These are phyloP conservation scores for Maudiozyma barnettii DNA, from an alignment of 805 yeast species.

Conservation along the genomic window DNA sequence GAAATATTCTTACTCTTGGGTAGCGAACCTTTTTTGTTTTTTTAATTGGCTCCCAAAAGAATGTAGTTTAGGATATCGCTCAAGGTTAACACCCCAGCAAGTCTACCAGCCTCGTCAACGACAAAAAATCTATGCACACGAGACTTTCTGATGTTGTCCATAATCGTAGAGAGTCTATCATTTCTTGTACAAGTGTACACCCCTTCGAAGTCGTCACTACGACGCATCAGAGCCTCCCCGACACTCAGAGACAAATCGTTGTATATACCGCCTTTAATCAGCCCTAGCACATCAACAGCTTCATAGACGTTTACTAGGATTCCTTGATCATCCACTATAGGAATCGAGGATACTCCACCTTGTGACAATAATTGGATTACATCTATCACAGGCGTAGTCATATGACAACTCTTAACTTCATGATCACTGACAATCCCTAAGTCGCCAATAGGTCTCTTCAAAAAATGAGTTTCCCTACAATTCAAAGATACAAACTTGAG, in stretches of 20 bases:
- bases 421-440: conserved; percentile 52
- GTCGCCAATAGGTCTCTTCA: conserved; percentile 65
- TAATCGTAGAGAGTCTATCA: conserved; percentile 77
- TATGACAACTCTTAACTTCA: conserved; percentile 63
- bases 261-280: conserved; percentile 90
- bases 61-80: conserved; percentile 85
- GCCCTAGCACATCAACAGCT: conserved; percentile 86
- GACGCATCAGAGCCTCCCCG: conserved; percentile 88
- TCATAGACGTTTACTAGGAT: conserved; percentile 82
- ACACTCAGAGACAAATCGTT: conserved; percentile 83
- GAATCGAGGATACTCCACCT: conserved; percentile 82
- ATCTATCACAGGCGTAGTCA: conserved; percentile 89
- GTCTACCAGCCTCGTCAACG: conserved; percentile 71
- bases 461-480: conserved; percentile 85
- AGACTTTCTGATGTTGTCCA: conserved; percentile 88
- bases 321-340: conserved; percentile 69
- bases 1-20: not conserved
- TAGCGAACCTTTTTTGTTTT: too few species aligned
- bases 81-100: conserved; percentile 78
- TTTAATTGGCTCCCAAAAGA: conserved; percentile 45
- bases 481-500: conserved; percentile 91
- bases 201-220: conserved; percentile 92
- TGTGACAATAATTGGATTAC: conserved; percentile 75
- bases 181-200: conserved; percentile 88
- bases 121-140: conserved; percentile 87